A percentile compares a stretch with the other conserved stretches of the same genome.
Evolutionary conservation across 331 rosid genomes (phyloP).

Genomic region (Prunus yedoensis): DNA sequence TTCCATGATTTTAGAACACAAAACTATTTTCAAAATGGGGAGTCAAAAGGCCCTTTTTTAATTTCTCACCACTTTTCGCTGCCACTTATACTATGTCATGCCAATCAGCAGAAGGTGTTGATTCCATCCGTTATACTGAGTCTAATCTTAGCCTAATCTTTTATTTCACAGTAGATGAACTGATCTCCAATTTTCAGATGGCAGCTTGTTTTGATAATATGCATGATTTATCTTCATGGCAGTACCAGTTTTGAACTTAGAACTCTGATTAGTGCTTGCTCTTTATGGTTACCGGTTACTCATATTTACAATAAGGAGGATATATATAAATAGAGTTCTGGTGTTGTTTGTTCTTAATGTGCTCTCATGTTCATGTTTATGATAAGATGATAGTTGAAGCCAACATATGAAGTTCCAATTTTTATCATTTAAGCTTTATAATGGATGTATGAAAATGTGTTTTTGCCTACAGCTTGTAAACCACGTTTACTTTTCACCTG

Average conservation of each 20-base stretch:
- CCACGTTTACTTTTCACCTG: conserved; percentile 93
- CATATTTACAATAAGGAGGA: neutral
- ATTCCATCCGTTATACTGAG: neutral
- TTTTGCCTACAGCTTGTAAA: conserved; percentile 68
- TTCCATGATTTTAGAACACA: no score
- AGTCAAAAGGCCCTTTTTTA: neutral
- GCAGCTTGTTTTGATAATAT: neutral
- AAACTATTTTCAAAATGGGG: neutral
- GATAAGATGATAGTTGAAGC: neutral
- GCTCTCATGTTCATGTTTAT: neutral
- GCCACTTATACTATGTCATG: neutral
- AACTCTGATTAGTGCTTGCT: neutral
- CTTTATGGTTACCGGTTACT: neutral
- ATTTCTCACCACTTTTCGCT: neutral
- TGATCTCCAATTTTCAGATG: neutral
- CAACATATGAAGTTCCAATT: neutral
- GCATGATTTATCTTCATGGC: conserved; percentile 3
- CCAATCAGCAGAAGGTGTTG: neutral
- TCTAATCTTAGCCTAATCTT: neutral
- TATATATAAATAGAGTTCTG: neutral
- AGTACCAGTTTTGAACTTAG: neutral
- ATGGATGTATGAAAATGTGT: conserved; percentile 14
- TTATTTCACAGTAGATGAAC: neutral
- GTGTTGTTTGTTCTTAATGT: neutral
- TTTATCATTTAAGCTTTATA: conserved; percentile 11